These are phyloP conservation scores for Monosporozyma solicola DNA, from an alignment of 805 yeast genomes.

Conservation along the genomic window DNA sequence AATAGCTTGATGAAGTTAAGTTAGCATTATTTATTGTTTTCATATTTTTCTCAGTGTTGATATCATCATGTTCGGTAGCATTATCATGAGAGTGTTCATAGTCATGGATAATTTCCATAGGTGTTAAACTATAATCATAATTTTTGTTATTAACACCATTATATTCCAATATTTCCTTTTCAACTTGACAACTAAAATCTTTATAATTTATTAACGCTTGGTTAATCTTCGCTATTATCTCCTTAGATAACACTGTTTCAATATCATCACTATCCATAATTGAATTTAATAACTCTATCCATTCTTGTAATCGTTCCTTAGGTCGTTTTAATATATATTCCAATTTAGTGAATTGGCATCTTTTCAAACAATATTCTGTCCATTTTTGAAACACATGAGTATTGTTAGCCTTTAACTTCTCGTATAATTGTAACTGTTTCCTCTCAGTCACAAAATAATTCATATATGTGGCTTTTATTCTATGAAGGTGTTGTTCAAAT, in stretches of 20 bases:
- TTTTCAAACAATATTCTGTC: slow-evolving; percentile 28
- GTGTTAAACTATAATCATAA: slow-evolving; percentile 21
- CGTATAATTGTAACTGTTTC: slow-evolving; percentile 24
- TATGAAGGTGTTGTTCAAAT: slow-evolving; percentile 25
- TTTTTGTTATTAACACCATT: slow-evolving; percentile 7
- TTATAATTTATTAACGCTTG: slow-evolving; percentile 7
- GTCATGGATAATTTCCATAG: slow-evolving; percentile 23
- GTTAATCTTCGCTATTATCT: background rate
- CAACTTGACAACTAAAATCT: slow-evolving; percentile 11
- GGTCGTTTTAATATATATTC: slow-evolving; percentile 30
- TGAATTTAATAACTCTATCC: slow-evolving; percentile 11
- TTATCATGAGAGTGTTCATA: slow-evolving; percentile 7
- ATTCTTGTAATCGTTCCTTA: slow-evolving; percentile 23
- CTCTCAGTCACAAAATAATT: slow-evolving; percentile 28
- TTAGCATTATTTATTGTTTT: background rate
- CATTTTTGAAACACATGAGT: slow-evolving; percentile 21
- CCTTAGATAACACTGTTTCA: background rate
- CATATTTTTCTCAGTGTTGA: background rate
- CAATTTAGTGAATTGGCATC: slow-evolving; percentile 22
- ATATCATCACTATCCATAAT: background rate
- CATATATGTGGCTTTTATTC: slow-evolving; percentile 29
- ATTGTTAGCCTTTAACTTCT: slow-evolving; percentile 12
- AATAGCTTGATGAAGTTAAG: slow-evolving; percentile 7
- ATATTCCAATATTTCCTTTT: slow-evolving; percentile 14
- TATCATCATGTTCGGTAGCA: background rate